These are phyloP conservation scores for Ophiocordyceps camponoti-floridani DNA, from an alignment of 2,329 filamentous ascomycete genomes.

Conservation along the genomic window DNA sequence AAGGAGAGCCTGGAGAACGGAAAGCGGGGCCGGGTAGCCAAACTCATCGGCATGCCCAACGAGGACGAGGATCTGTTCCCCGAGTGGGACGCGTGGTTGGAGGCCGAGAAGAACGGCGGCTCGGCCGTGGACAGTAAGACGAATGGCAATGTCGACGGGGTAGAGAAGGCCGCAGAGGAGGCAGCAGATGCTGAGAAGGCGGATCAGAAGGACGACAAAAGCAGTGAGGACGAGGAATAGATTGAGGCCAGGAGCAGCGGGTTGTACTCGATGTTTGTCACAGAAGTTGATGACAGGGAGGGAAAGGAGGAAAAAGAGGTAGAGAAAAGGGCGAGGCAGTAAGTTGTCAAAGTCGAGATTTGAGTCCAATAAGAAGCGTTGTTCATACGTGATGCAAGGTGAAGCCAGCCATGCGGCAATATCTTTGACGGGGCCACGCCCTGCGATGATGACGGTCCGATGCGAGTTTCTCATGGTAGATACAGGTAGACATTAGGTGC, in stretches of 20 bases:
- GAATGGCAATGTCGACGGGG: conserved; percentile 4
- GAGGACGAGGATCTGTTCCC: conserved; percentile 83
- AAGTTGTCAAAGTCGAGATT: too few species aligned
- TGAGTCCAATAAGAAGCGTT: too few species aligned
- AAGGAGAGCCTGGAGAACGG: conserved; percentile 67
- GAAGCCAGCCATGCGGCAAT: too few species aligned
- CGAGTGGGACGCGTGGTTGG: conserved; percentile 84
- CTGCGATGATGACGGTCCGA: too few species aligned
- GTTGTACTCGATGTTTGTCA: background rate
- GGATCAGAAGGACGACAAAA: background rate
- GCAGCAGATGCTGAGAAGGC: conserved; percentile 7
- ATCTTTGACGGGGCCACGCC: too few species aligned
- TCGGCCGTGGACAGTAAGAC: background rate
- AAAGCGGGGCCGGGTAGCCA: conserved; percentile 71
- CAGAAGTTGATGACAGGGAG: background rate
- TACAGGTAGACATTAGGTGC: too few species aligned
- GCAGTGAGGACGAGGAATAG: conserved; percentile 4
- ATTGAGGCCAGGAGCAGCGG: background rate
- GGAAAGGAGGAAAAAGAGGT: too few species aligned
- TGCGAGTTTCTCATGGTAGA: too few species aligned
- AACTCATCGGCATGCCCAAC: conserved; percentile 66
- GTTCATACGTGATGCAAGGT: too few species aligned
- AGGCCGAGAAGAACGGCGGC: conserved; percentile 36
- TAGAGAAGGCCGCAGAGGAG: conserved; percentile 8
- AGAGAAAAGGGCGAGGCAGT: too few species aligned